A percentile compares a stretch with the other conserved stretches of the same genome.
Evolutionary conservation across 2,329 filamentous ascomycete species (phyloP).

Genomic region (Claviceps maximensis): DNA sequence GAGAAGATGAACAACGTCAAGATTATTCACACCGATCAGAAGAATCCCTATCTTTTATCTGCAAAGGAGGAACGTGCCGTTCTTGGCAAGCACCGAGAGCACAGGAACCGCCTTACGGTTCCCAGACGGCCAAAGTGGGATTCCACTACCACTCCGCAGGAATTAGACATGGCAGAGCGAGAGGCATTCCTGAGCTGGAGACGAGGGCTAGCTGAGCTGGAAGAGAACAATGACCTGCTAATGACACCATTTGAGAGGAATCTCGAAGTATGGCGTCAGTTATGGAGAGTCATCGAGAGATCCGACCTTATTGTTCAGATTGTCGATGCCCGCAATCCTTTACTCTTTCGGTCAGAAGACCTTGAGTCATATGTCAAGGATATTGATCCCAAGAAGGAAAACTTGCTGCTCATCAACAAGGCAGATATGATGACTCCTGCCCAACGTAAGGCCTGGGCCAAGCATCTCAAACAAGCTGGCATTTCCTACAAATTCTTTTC

Average conservation of each 20-base stretch:
- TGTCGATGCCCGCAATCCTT: slow-evolving; percentile 88
- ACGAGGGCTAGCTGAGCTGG: slow-evolving; percentile 76
- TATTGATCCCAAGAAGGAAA: slow-evolving; percentile 76
- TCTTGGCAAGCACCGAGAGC: slow-evolving; percentile 69
- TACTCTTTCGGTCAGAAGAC: slow-evolving; percentile 90
- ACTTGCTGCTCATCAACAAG: slow-evolving; percentile 91
- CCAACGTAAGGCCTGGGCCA: slow-evolving; percentile 74
- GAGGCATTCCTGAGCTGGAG: slow-evolving; percentile 79
- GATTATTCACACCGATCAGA: slow-evolving; percentile 93
- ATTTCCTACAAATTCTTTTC: slow-evolving; percentile 97
- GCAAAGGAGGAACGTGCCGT: slow-evolving; percentile 69
- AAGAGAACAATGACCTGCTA: slow-evolving; percentile 85
- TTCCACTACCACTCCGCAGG: slow-evolving; percentile 63
- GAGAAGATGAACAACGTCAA: slow-evolving; percentile 99
- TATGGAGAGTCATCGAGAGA: slow-evolving; percentile 96
- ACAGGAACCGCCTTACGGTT: slow-evolving; percentile 69
- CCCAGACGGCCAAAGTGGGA: slow-evolving; percentile 87
- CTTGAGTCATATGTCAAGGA: slow-evolving; percentile 90
- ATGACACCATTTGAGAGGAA: slow-evolving; percentile 98
- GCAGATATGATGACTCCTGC: slow-evolving; percentile 93
- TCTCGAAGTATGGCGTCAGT: slow-evolving; percentile 90
- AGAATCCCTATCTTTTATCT: slow-evolving; percentile 85
- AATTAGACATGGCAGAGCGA: slow-evolving; percentile 68
- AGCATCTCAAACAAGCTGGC: slow-evolving; percentile 65
- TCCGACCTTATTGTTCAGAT: slow-evolving; percentile 96